Conservation (phyloP, 2,329 filamentous ascomycete genomes). For the Pseudovirgaria hyperparasitica region DNA sequence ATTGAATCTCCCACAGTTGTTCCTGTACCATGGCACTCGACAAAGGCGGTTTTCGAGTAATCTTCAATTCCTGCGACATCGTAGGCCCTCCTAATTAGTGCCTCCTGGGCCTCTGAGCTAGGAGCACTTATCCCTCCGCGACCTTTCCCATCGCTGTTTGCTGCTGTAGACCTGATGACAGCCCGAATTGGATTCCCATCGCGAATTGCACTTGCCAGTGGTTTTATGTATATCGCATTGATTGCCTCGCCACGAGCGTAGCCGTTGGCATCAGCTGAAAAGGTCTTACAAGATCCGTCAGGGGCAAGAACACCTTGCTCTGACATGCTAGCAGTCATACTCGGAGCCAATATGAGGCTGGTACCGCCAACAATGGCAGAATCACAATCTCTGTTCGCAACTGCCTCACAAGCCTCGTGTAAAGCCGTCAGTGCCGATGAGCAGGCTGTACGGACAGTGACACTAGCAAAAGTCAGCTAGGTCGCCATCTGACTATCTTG, state of each 20-base stretch:
- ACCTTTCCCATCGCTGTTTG: conserved; percentile 10
- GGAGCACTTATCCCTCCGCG: conserved; percentile 13
- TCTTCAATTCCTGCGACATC: conserved; percentile 13
- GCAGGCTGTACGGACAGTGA: conserved; percentile 23
- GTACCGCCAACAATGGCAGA: conserved; percentile 23
- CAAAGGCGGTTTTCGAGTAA: conserved; percentile 3
- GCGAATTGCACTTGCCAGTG: conserved; percentile 14
- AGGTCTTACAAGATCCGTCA: conserved; percentile 14
- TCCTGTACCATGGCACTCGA: conserved; percentile 10
- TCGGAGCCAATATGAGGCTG: conserved; percentile 22
- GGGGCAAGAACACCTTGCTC: conserved; percentile 25
- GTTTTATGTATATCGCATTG: conserved; percentile 19
- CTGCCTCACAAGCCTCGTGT: conserved; percentile 23
- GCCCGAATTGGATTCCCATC: conserved; percentile 22
- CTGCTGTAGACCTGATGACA: conserved; percentile 17
- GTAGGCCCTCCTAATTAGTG: conserved; percentile 21
- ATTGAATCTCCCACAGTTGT: conserved; percentile 11
- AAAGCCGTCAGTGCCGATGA: conserved; percentile 25
- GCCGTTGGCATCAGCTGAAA: conserved; percentile 19
- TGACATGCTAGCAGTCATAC: conserved; percentile 16
- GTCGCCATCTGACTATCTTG: conserved; percentile 6
- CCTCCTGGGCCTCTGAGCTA: conserved; percentile 10
- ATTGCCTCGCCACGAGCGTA: conserved; percentile 24
- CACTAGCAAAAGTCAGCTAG: too few species aligned
- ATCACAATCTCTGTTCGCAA: conserved; percentile 10